Evolutionary conservation across 1,284 basidiomycete genomes (phyloP).

Genomic region (Apiotrichum veenhuisii): DNA sequence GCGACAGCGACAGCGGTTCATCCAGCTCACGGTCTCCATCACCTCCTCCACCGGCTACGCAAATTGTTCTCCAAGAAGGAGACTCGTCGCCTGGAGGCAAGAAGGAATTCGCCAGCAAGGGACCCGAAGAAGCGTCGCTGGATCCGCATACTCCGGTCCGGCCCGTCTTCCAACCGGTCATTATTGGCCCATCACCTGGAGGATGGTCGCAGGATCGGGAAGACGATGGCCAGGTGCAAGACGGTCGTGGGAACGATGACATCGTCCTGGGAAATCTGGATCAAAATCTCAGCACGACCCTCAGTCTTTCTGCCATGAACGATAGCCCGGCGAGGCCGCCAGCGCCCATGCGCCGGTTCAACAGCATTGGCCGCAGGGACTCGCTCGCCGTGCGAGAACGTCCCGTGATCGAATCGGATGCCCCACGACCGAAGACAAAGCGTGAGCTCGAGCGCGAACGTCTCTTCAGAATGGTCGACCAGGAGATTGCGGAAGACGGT

Average conservation of each 20-base stretch:
- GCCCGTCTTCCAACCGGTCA: slow-evolving; percentile 27
- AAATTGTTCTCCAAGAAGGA: not conserved
- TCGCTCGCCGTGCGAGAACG: slow-evolving; percentile 20
- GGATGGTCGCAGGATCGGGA: not conserved
- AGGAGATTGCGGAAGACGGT: slow-evolving; percentile 30
- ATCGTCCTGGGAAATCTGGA: slow-evolving; percentile 8
- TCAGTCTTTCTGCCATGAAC: slow-evolving; percentile 12
- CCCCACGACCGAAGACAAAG: slow-evolving; percentile 36
- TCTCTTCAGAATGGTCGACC: slow-evolving; percentile 43
- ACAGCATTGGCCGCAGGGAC: slow-evolving; percentile 39
- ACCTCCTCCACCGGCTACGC: not conserved
- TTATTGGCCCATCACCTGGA: slow-evolving; percentile 25
- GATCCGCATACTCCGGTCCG: slow-evolving; percentile 3
- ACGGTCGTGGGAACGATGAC: not conserved
- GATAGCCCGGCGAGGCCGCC: slow-evolving; percentile 7
- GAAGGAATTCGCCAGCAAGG: not conserved
- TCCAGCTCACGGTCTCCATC: slow-evolving; percentile 1
- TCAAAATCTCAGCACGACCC: slow-evolving; percentile 8
- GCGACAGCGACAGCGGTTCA: slow-evolving; percentile 13
- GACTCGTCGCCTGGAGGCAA: not conserved
- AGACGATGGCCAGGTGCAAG: not conserved
- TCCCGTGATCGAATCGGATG: not conserved
- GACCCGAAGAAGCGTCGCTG: not conserved
- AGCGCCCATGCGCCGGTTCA: slow-evolving; percentile 32
- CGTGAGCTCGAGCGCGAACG: slow-evolving; percentile 46